Base-by-base conservation (phyloP, 2,329 filamentous ascomycete species). In the Venturia asperata region DNA sequence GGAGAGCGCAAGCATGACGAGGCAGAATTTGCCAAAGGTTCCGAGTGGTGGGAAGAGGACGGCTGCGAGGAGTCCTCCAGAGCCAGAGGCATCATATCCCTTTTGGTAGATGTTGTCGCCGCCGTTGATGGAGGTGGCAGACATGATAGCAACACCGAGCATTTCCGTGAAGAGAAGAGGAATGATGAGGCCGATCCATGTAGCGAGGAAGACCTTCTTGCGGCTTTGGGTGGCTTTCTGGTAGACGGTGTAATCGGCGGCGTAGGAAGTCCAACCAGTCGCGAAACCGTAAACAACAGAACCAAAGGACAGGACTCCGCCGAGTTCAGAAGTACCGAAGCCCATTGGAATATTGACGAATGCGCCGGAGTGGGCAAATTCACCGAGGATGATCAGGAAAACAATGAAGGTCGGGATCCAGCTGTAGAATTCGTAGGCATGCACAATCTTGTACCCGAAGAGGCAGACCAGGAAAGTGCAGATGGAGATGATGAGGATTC, bases 201-300 rank as follows among this genome's bases (percentile, higher is more conserved):
- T 89, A 72, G 85, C 86, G 67, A 83, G 70, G 75, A 92, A 93
- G 67, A 92, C 80, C 67, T 85, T 85, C 52, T 73, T 74, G 27
- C 84, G 81, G 39, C 83, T 82, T 49, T 85, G 85, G 30, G 76
- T 80, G 2, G 80, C 78, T 0, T 89, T 88, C 70, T 92, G 89
- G 75, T 92, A 92, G 62, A 91, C 88, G 27, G 88, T 91, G 74
- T 92, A 93, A 72, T 93, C 90, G 10, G 88, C 87, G 0, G 89
- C 88, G 67, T 87, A 89, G 7, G 83, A 83, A 1, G 87, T 85
- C 89, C 90, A 94, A 65, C 90, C 84, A 1, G 88, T 87, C 21
- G 86, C 82, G 72, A 89, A 87, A 47, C 87, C 84, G 73, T 85
- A 87, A 42, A 92, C 79, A 21, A 87, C 82, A 15, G 86, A 81